A percentile compares a stretch with the other conserved stretches of the same genome.
These are phyloP conservation scores for Talaromyces sp. DNA, from an alignment of 2,329 filamentous ascomycete genomes.

Conservation along the genomic window DNA sequence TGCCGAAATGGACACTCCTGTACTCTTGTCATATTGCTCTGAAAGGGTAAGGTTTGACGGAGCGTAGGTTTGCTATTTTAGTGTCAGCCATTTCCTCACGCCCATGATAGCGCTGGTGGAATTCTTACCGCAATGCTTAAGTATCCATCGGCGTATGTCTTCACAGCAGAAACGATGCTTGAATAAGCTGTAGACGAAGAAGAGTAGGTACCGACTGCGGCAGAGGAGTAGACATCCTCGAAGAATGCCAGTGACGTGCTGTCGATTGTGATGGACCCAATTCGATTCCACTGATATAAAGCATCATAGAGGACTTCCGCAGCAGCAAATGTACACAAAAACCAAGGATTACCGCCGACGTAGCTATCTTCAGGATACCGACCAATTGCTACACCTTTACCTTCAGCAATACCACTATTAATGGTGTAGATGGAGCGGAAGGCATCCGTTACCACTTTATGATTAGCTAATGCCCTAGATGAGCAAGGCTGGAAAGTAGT, in stretches of 20 bases:
- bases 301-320: constrained; percentile 79
- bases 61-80: constrained; percentile 27
- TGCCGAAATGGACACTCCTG: constrained; percentile 38
- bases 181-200: constrained; percentile 55
- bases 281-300: constrained; percentile 65
- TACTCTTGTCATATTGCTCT: constrained; percentile 40
- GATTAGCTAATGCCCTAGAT: constrained; percentile 63
- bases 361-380: constrained; percentile 71
- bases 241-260: constrained; percentile 68
- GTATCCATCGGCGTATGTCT: constrained; percentile 60
- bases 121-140: constrained; percentile 41
- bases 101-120: not conserved
- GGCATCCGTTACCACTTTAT: constrained; percentile 70
- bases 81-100: not conserved
- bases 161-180: constrained; percentile 58
- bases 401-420: constrained; percentile 62
- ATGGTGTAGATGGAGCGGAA: constrained; percentile 69
- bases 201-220: constrained; percentile 61
- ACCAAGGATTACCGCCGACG: constrained; percentile 76
- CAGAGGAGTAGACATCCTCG: constrained; percentile 58
- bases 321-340: constrained; percentile 69
- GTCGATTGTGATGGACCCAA: constrained; percentile 63
- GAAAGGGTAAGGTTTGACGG: constrained; percentile 33
- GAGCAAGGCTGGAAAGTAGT: constrained; percentile 75
- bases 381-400: constrained; percentile 61